Conservation (phyloP, 2,329 filamentous ascomycete genomes). For the Arthrinium puccinioides region DNA sequence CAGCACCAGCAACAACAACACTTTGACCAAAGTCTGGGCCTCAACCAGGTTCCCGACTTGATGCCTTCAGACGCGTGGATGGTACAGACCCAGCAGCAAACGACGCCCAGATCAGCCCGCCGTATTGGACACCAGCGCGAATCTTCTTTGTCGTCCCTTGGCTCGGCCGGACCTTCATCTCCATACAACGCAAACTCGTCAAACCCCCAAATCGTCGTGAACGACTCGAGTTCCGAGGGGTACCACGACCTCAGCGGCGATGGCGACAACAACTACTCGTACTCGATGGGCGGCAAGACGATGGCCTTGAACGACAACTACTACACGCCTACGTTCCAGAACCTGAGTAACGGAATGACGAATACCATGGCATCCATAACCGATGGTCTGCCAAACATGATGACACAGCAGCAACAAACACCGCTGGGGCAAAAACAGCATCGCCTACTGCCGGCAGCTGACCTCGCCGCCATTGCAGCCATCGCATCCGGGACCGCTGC, state of each 20-base stretch:
- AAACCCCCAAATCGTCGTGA: slow-evolving; percentile 51
- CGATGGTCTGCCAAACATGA: slow-evolving; percentile 11
- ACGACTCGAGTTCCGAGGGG: slow-evolving; percentile 39
- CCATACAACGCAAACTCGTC: slow-evolving; percentile 48
- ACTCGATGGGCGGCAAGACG: slow-evolving; percentile 38
- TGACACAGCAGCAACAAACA: slow-evolving; percentile 30
- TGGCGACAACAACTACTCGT: slow-evolving; percentile 32
- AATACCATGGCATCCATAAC: slow-evolving; percentile 27
- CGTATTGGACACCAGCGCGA: slow-evolving; percentile 48
- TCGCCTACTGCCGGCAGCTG: slow-evolving; percentile 37
- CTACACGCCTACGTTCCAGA: too few relatives aligned
- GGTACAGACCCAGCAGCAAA: slow-evolving; percentile 15
- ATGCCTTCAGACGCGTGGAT: slow-evolving; percentile 25
- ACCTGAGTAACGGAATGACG: too few relatives aligned
- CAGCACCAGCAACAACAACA: slow-evolving; percentile 11
- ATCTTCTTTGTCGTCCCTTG: slow-evolving; percentile 53
- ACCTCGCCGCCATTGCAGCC: slow-evolving; percentile 29
- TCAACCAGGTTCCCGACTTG: slow-evolving; percentile 20
- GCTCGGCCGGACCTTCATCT: slow-evolving; percentile 52
- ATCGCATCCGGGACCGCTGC: too few relatives aligned
- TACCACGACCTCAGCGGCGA: slow-evolving; percentile 34
- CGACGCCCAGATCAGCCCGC: slow-evolving; percentile 18
- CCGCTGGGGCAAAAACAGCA: slow-evolving; percentile 30
- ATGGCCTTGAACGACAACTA: slow-evolving; percentile 25
- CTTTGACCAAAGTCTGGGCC: slow-evolving; percentile 11